Evolutionary conservation across 495 filamentous ascomycete species (phyloP), one percentile per base, ranked within the genome.

Genomic region (Aspergillus taichungensis): DNA sequence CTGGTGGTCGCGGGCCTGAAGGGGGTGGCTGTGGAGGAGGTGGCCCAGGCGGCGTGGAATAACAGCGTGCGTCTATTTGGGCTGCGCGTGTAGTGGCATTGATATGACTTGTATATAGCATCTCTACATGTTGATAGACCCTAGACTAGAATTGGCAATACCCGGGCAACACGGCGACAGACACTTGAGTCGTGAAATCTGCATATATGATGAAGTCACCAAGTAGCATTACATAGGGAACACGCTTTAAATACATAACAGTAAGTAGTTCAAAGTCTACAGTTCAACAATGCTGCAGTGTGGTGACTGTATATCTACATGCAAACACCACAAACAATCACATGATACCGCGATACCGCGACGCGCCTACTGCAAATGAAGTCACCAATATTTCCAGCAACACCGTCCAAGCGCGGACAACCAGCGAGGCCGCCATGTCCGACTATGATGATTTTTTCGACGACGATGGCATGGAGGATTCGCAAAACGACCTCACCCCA

Each of bases 21-120:
- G 41, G 58, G 52, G 7, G 30, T 63, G 6, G 5, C 37, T 6
- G 24, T 61, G 3, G 52, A 58, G 29, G 60, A 64, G 30, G 48
- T 65, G 2, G 55, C 35, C 1, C 38, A 52, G 12, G 52, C 50
- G 4, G 59, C 60, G 7, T 66, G 62, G 62, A 45, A 43, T 8
- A 64, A 66, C 43, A 64, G 59, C 35, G 42, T 53, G 18, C 46
- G 47, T 4, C 64, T 60, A 57, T 64, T 66, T 50, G 53, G 62
- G 43, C 30, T 57, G 39, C 18, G 4, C 18, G 18, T 24, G 18
- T 24, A 24, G 18, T 4, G 2, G 2, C 18, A 24, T 24, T 4
- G 18, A n/a, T n/a, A n/a, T 24, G 18, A 4, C 18, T 24, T 24
- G 18, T 24, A 24, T 24, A 24, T 2, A 24, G 18, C 18, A 24